Percentiles rank a stretch among this genome's conserved stretches.
Conservation (phyloP, 2,329 filamentous ascomycete genomes). For the Fusarium sp. region DNA sequence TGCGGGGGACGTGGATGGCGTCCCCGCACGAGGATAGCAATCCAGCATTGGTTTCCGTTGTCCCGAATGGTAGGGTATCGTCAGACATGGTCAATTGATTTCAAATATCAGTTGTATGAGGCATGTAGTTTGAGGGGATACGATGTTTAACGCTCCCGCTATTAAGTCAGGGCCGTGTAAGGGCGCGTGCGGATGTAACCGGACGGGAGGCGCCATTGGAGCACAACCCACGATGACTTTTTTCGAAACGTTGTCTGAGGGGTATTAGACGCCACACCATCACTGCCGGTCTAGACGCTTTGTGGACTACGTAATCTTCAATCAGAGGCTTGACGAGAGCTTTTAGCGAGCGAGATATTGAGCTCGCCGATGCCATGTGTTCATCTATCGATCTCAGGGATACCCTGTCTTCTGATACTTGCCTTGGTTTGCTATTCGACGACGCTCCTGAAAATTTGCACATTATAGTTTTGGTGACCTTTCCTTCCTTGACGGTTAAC, state of each 20-base stretch:
- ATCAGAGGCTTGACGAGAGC: not conserved
- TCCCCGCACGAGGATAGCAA: not conserved
- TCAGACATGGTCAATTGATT: not conserved
- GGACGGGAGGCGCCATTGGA: not conserved
- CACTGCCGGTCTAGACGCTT: not conserved
- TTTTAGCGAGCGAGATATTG: not conserved
- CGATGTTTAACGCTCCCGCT: not conserved
- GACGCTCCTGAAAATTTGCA: not conserved
- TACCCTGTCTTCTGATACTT: not conserved
- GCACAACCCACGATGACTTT: not conserved
- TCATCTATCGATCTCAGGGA: not conserved
- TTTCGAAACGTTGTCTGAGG: not conserved
- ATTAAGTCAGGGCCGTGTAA: not conserved
- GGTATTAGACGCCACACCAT: not conserved
- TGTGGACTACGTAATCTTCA: not conserved
- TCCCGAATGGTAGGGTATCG: not conserved
- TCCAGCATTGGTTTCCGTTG: not conserved
- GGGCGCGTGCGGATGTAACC: not conserved
- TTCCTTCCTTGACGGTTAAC: not conserved
- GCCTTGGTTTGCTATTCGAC: not conserved
- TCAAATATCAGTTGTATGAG: not conserved
- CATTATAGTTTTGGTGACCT: not conserved
- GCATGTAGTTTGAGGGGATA: not conserved
- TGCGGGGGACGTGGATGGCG: not conserved
- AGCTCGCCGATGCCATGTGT: not conserved